Evolutionary conservation across 2,329 filamentous ascomycete genomes (phyloP).

Genomic region (Diaporthe amygdali): DNA sequence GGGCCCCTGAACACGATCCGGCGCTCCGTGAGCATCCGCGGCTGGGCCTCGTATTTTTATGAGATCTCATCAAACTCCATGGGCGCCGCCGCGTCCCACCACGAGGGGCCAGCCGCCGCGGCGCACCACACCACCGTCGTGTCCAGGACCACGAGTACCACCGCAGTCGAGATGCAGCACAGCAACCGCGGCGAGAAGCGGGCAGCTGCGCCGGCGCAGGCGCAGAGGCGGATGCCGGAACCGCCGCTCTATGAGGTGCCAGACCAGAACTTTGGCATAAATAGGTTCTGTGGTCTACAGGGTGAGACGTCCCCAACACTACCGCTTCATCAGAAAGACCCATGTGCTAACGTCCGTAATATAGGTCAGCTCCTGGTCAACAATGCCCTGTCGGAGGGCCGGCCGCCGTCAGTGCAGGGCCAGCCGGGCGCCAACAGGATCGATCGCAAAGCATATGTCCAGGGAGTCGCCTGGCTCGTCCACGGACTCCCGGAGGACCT

Average conservation of each 20-base stretch:
- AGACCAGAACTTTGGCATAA: constrained; percentile 19
- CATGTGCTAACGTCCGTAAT: not conserved
- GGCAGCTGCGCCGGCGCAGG: not conserved
- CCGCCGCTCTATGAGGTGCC: not conserved
- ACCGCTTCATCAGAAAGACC: not conserved
- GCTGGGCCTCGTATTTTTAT: constrained; percentile 21
- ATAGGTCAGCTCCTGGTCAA: constrained; percentile 21
- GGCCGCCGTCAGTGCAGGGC: not conserved
- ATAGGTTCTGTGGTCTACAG: constrained; percentile 27
- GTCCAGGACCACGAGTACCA: constrained; percentile 11
- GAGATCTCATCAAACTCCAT: constrained; percentile 16
- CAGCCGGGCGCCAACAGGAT: constrained; percentile 31
- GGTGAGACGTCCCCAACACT: too few species aligned
- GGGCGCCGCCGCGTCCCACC: constrained; percentile 1
- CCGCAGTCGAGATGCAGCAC: constrained; percentile 19
- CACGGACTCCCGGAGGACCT: constrained; percentile 65
- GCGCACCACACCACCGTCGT: not conserved
- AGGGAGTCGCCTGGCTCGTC: constrained; percentile 68
- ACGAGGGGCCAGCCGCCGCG: not conserved
- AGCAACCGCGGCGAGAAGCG: constrained; percentile 14
- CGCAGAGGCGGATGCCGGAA: not conserved
- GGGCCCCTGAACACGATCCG: constrained; percentile 19
- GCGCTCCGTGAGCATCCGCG: constrained; percentile 21
- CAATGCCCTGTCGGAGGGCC: constrained; percentile 12
- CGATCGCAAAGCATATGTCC: constrained; percentile 67